phyloP scores from a whole-genome alignment of 1,284 basidiomycete genomes.

The Trametes polyzona region DNA sequence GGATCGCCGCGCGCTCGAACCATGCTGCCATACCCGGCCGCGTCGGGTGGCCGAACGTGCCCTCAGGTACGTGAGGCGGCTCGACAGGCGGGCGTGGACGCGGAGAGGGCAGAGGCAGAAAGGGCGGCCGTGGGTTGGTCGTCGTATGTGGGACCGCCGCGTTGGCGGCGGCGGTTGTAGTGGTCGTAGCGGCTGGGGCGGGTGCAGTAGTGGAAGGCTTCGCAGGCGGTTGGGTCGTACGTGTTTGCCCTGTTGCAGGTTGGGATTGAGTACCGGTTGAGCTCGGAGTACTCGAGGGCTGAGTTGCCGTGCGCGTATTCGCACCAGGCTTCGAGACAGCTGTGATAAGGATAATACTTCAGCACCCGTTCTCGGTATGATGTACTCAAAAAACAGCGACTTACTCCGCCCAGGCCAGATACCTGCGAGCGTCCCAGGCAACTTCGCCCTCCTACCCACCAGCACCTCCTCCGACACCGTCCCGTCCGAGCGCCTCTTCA shows the following conservation, averaged over 20 bases:
- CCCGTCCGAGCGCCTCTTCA: conserved; percentile 12
- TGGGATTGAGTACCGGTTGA: too few relatives aligned
- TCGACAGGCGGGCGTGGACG: not conserved
- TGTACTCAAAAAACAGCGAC: not conserved
- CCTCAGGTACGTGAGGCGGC: conserved; percentile 22
- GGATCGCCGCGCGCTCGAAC: conserved; percentile 21
- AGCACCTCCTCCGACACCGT: conserved; percentile 17
- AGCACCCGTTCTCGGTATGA: not conserved
- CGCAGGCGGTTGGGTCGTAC: not conserved
- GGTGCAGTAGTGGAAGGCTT: not conserved
- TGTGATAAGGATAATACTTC: not conserved
- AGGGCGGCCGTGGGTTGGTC: not conserved
- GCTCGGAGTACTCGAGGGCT: not conserved
- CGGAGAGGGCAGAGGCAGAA: conserved; percentile 9
- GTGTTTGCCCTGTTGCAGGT: not conserved
- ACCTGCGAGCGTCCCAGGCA: conserved; percentile 19
- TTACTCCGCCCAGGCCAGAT: conserved; percentile 24
- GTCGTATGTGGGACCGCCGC: not conserved
- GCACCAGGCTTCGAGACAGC: not conserved
- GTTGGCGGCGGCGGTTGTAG: not conserved
- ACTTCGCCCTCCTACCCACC: conserved; percentile 7
- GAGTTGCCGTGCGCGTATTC: not conserved
- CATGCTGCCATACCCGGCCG: conserved; percentile 24
- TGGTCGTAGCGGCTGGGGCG: not conserved
- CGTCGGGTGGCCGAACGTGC: conserved; percentile 20